phyloP scores from a whole-genome alignment of 129 eudicot species.

The Gnaphalium uliginosum region DNA sequence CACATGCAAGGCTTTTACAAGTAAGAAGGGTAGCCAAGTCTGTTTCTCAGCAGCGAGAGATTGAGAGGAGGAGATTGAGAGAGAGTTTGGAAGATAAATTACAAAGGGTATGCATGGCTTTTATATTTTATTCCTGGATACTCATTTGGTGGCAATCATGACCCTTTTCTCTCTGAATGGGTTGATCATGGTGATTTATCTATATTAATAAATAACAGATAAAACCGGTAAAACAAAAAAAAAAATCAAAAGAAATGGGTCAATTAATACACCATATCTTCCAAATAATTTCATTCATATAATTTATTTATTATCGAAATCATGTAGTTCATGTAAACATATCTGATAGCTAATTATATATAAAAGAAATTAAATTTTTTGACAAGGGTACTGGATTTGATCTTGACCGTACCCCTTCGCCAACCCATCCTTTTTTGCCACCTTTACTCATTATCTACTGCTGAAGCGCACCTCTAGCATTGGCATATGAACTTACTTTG shows the following conservation, averaged over 20 bases:
- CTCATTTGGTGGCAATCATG: not conserved
- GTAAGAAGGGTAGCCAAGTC: conserved; percentile 72
- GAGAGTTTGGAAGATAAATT: conserved; percentile 73
- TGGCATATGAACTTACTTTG: conserved; percentile 10
- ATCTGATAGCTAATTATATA: not conserved
- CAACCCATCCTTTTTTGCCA: conserved; percentile 1
- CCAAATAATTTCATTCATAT: not conserved
- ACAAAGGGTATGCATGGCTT: conserved; percentile 63
- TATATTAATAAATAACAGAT: not conserved
- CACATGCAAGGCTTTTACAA: conserved; percentile 71
- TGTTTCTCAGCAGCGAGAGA: conserved; percentile 71
- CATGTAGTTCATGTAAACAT: too few species aligned
- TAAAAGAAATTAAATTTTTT: not conserved
- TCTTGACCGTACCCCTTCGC: not conserved
- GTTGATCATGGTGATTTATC: not conserved
- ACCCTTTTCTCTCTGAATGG: not conserved
- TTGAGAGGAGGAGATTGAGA: conserved; percentile 77
- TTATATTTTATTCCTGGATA: not conserved
- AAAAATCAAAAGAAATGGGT: not conserved
- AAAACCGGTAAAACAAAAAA: not conserved
- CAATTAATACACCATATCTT: not conserved
- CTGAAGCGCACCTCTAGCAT: not conserved
- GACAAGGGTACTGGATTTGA: not conserved
- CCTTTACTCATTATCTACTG: not conserved
- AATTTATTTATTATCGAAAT: too few species aligned